A percentile compares a stretch with the other conserved stretches of the same genome.
Evolutionary conservation across 139 green algal species (phyloP).

Genomic region (Ostreobium quekettii): DNA sequence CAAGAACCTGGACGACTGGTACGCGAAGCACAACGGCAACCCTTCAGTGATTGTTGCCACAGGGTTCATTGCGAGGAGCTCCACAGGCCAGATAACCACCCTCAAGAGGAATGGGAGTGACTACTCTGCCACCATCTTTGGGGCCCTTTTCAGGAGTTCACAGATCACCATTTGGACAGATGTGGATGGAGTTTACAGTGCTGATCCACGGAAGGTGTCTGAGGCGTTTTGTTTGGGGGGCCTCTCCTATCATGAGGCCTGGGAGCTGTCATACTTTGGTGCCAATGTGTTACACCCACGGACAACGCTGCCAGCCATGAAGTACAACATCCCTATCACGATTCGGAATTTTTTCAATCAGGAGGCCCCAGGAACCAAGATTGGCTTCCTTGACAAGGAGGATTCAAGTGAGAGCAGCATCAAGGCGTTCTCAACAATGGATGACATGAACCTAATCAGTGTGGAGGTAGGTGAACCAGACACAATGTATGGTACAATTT

Average conservation of each 20-base stretch:
- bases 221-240: conserved; percentile 65
- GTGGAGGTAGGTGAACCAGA: conserved; percentile 80
- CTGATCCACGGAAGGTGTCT: conserved; percentile 85
- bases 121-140: conserved; percentile 91
- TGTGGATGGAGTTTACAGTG: conserved; percentile 91
- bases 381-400: conserved; percentile 3
- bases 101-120: conserved; percentile 85
- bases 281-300: conserved; percentile 95
- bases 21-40: conserved; percentile 26
- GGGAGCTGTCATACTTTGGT: conserved; percentile 97
- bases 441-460: conserved; percentile 86
- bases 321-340: conserved; percentile 85
- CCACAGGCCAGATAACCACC: conserved; percentile 49
- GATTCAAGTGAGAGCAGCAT: too few species aligned
- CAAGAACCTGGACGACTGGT: conserved; percentile 63
- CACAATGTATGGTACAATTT: too few species aligned
- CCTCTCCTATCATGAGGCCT: conserved; percentile 92
- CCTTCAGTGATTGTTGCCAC: conserved; percentile 68
- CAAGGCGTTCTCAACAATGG: conserved; percentile 96
- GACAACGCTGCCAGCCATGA: conserved; percentile 93
- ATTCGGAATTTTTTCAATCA: conserved; percentile 97
- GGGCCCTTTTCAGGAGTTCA: conserved; percentile 57
- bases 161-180: conserved; percentile 93
- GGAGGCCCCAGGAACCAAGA: conserved; percentile 44
- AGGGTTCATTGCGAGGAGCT: conserved; percentile 88